Conservation (phyloP, 129 eudicot species). For the Logfia minima region DNA sequence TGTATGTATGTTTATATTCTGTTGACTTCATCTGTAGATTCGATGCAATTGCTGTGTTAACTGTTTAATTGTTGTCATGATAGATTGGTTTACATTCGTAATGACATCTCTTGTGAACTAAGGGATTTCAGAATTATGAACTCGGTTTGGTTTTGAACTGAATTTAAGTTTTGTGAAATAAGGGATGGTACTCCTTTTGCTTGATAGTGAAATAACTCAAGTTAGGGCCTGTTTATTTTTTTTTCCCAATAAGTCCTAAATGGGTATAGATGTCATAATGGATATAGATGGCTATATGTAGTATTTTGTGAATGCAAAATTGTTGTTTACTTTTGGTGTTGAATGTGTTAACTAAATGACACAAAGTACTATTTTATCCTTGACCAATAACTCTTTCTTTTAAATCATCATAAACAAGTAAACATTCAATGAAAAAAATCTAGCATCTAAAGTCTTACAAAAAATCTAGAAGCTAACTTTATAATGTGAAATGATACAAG, state of each 20-base stretch:
- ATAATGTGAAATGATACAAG: slow-evolving; percentile 7
- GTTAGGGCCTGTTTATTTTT: neutral
- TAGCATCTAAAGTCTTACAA: no score
- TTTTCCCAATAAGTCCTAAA: no score
- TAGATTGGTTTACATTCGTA: neutral
- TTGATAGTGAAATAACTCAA: neutral
- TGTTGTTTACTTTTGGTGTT: no score
- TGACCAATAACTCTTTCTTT: no score
- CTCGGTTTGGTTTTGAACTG: neutral
- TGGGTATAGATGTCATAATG: no score
- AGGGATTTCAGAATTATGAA: neutral
- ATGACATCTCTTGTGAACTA: neutral
- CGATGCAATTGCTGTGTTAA: slow-evolving; percentile 19
- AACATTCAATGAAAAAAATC: no score
- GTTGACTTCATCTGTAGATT: slow-evolving; percentile 29
- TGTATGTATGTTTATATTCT: slow-evolving; percentile 13
- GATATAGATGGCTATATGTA: no score
- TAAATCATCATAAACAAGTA: no score
- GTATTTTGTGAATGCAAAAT: no score
- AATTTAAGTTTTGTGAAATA: neutral
- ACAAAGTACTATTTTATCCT: no score
- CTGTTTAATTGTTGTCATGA: neutral
- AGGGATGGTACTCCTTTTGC: neutral
- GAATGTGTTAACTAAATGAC: no score
- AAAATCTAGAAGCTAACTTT: neutral